Conservation (phyloP, 768 basidiomycete species). For the Phaeotremella fagi region DNA sequence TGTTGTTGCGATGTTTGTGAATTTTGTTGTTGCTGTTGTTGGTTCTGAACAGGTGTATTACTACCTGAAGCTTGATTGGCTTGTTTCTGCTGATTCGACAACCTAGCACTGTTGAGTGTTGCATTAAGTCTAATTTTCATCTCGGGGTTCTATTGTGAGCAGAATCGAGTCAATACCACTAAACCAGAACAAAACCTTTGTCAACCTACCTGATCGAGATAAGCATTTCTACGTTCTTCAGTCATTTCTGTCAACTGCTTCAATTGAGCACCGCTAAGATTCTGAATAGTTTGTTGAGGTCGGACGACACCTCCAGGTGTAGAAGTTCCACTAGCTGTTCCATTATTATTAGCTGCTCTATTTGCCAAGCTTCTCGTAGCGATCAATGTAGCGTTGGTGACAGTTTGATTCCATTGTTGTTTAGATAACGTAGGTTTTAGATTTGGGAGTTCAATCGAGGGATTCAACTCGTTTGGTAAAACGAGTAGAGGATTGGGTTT, state of each 20-base stretch:
- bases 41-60: no score
- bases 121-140: background rate
- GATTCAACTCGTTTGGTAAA: constrained; percentile 12
- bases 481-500: constrained; percentile 14
- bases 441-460: constrained; percentile 5
- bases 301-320: background rate
- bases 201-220: background rate
- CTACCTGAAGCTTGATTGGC: no score
- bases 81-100: no score
- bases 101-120: no score
- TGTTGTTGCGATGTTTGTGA: background rate
- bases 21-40: no score
- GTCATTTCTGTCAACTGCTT: background rate
- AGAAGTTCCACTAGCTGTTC: background rate
- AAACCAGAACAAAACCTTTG: background rate
- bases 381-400: constrained; percentile 3
- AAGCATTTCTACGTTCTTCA: background rate
- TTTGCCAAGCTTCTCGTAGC: constrained; percentile 2
- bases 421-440: constrained; percentile 1
- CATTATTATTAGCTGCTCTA: constrained; percentile 4
- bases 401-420: constrained; percentile 1
- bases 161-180: background rate
- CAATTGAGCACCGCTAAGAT: background rate
- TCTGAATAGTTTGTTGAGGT: background rate
- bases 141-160: background rate